Conservation (phyloP, 2,329 filamentous ascomycete genomes). For the Monilinia fructigena region DNA sequence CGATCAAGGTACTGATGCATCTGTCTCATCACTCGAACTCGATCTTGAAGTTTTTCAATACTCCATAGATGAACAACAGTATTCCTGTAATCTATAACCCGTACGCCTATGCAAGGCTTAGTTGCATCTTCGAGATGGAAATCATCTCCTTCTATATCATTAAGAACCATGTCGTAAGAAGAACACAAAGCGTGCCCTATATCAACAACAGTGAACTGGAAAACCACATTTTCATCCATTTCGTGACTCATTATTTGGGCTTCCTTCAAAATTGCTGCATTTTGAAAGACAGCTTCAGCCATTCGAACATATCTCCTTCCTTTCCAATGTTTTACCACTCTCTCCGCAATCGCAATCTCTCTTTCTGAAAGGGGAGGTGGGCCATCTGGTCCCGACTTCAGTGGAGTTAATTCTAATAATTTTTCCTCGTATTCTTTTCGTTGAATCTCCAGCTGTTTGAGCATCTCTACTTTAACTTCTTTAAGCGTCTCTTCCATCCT, state of each 20-base stretch:
- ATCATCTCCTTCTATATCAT: slow-evolving; percentile 83
- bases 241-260: slow-evolving; percentile 98
- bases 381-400: slow-evolving; percentile 51
- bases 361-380: slow-evolving; percentile 57
- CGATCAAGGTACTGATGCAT: slow-evolving; percentile 96
- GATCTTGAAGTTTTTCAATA: slow-evolving; percentile 82
- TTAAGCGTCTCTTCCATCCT: slow-evolving; percentile 81
- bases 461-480: slow-evolving; percentile 82
- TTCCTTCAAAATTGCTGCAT: slow-evolving; percentile 86
- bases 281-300: slow-evolving; percentile 86
- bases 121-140: slow-evolving; percentile 73
- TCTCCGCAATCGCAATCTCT: slow-evolving; percentile 69
- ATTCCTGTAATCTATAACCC: slow-evolving; percentile 88
- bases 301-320: slow-evolving; percentile 86
- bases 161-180: slow-evolving; percentile 94
- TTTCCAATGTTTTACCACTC: slow-evolving; percentile 72
- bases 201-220: slow-evolving; percentile 92
- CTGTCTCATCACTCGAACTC: slow-evolving; percentile 89
- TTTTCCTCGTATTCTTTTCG: slow-evolving; percentile 82
- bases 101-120: slow-evolving; percentile 87
- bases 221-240: slow-evolving; percentile 87
- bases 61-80: slow-evolving; percentile 91
- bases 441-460: slow-evolving; percentile 79
- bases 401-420: slow-evolving; percentile 70
- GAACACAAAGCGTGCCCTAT: slow-evolving; percentile 85